phyloP scores from a whole-genome alignment of 83 land plant species.

The Diphasiastrum complanatum region DNA sequence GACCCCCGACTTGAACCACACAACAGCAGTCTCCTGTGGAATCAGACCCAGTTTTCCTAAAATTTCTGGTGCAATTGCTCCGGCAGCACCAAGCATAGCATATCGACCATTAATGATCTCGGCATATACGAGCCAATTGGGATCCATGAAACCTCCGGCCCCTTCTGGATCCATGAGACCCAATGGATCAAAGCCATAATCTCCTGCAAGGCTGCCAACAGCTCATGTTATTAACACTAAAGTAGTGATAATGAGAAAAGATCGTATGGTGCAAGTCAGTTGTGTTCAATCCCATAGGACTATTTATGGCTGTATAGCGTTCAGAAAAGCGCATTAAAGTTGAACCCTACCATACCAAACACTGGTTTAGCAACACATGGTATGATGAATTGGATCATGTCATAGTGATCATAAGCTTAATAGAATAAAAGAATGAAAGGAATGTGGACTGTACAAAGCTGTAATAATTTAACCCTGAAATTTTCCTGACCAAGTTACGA shows the following conservation, averaged over 20 bases:
- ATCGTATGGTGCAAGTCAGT: no score
- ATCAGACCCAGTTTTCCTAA: constrained; percentile 74
- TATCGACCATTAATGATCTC: constrained; percentile 85
- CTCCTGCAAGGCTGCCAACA: constrained; percentile 69
- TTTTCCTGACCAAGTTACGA: no score
- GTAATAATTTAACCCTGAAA: no score
- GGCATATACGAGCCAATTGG: constrained; percentile 74
- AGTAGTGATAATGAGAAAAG: no score
- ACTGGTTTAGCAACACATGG: no score
- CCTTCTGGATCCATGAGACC: constrained; percentile 93
- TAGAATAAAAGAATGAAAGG: no score
- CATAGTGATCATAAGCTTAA: no score
- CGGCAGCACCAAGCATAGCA: constrained; percentile 88
- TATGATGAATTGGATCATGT: no score
- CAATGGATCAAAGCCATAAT: constrained; percentile 81
- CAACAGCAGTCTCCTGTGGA: constrained; percentile 77
- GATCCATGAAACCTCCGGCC: constrained; percentile 91
- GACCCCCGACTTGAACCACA: constrained; percentile 88
- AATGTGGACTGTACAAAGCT: no score
- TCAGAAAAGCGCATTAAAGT: background rate
- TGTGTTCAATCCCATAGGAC: background rate
- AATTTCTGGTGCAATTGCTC: constrained; percentile 86
- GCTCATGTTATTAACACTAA: background rate
- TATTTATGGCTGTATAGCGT: background rate
- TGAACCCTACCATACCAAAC: no score